These are phyloP conservation scores for Ophiostoma quercus DNA, from an alignment of 2,329 filamentous ascomycete genomes.

Conservation along the genomic window DNA sequence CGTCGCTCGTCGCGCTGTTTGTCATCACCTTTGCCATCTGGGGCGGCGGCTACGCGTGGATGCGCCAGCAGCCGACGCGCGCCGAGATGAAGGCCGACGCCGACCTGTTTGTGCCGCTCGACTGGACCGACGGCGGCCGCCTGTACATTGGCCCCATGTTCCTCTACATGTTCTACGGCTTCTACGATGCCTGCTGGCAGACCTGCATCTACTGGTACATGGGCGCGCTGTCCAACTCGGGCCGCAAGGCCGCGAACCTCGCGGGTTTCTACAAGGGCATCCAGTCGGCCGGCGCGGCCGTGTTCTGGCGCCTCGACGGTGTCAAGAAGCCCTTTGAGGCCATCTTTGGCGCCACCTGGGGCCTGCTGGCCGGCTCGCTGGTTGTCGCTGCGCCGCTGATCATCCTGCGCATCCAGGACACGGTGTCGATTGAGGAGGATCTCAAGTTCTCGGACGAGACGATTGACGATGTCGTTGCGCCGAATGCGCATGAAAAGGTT, in stretches of 20 bases:
- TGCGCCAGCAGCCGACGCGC: constrained; percentile 55
- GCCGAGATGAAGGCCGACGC: constrained; percentile 31
- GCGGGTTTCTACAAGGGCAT: constrained; percentile 55
- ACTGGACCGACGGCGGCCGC: constrained; percentile 59
- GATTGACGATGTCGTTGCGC: constrained; percentile 57
- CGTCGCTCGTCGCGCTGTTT: constrained; percentile 57
- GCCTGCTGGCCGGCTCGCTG: constrained; percentile 65
- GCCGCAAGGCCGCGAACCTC: constrained; percentile 85
- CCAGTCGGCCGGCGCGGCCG: constrained; percentile 77
- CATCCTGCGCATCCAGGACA: constrained; percentile 72
- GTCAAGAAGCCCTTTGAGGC: constrained; percentile 59
- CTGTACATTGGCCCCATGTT: constrained; percentile 73
- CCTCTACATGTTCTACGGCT: constrained; percentile 83
- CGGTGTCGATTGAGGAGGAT: constrained; percentile 75
- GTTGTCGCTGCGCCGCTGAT: constrained; percentile 75
- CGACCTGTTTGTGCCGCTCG: constrained; percentile 36
- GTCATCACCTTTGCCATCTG: constrained; percentile 70
- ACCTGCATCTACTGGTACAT: constrained; percentile 93
- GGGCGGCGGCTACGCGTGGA: constrained; percentile 78
- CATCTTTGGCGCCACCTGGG: constrained; percentile 71
- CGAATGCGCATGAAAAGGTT: constrained; percentile 27
- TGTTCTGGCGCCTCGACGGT: constrained; percentile 67
- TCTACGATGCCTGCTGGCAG: constrained; percentile 88
- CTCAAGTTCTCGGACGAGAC: constrained; percentile 82
- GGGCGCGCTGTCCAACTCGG: constrained; percentile 87